These are phyloP conservation scores for Stephania japonica DNA, from an alignment of 164 flowering plant species.

Conservation along the genomic window DNA sequence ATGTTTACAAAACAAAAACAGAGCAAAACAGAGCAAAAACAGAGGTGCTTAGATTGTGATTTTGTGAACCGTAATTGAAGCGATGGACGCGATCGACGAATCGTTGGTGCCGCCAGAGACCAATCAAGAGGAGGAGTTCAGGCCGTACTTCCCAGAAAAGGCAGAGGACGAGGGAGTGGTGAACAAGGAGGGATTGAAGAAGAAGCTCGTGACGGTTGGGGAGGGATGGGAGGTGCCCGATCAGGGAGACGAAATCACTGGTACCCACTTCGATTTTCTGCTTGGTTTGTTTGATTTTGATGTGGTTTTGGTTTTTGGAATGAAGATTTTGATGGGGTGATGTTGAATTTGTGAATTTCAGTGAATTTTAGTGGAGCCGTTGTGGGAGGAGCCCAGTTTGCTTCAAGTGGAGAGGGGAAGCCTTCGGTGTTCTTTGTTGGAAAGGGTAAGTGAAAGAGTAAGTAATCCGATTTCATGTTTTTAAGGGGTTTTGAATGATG, in stretches of 20 bases:
- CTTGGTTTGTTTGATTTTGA: neutral
- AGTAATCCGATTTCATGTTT: neutral
- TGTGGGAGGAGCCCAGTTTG: slow-evolving; percentile 17
- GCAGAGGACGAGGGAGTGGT: slow-evolving; percentile 19
- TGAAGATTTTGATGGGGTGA: neutral
- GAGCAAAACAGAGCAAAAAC: neutral
- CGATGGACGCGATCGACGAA: slow-evolving; percentile 12
- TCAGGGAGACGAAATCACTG: slow-evolving; percentile 16
- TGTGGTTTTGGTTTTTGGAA: neutral
- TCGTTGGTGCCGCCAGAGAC: slow-evolving; percentile 9
- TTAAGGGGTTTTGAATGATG: neutral
- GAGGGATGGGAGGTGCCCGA: slow-evolving; percentile 19
- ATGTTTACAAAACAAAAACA: neutral
- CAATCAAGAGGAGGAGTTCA: slow-evolving; percentile 17
- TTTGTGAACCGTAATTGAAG: neutral
- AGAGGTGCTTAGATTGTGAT: neutral
- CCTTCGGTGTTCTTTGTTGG: slow-evolving; percentile 13
- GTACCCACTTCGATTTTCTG: neutral
- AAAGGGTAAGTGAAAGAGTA: slow-evolving; percentile 13
- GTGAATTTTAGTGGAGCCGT: slow-evolving; percentile 20
- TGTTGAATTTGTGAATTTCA: slow-evolving; percentile 3
- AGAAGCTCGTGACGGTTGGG: slow-evolving; percentile 14
- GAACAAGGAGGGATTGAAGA: slow-evolving; percentile 18
- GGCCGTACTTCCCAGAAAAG: slow-evolving; percentile 19
- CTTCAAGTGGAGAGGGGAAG: slow-evolving; percentile 23